Evolutionary conservation across 345 rosid genomes (phyloP).

Genomic region (Acer yangbiense): DNA sequence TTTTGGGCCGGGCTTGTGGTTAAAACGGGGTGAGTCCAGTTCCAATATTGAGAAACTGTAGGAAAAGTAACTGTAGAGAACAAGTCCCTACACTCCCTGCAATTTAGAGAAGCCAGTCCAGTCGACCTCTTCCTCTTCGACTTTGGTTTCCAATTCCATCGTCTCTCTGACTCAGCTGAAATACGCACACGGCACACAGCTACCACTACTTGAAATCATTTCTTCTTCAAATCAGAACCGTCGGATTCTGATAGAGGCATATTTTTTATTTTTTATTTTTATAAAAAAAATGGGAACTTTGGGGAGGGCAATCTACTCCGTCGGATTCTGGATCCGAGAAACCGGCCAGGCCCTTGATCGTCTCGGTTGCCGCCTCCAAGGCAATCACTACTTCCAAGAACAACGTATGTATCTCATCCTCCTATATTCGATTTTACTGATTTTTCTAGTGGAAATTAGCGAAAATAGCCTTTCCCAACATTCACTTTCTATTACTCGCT

Average conservation of each 20-base stretch:
- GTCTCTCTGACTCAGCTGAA: conserved; percentile 4
- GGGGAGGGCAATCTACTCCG: conserved; percentile 75
- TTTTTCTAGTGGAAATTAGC: no score
- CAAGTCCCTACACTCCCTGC: neutral
- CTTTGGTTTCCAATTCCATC: neutral
- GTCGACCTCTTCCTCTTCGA: conserved; percentile 10
- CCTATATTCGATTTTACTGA: neutral
- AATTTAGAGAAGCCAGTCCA: neutral
- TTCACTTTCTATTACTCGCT: neutral
- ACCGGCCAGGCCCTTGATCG: conserved; percentile 97
- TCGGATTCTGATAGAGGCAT: neutral
- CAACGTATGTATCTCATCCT: conserved; percentile 41
- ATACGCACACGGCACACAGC: neutral
- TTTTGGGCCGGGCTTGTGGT: no score
- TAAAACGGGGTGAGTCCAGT: no score
- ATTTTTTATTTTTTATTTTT: neutral
- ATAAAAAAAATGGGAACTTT: conserved; percentile 56
- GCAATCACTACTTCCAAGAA: conserved; percentile 71
- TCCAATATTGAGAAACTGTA: neutral
- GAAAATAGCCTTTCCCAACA: no score
- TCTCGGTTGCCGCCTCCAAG: conserved; percentile 91
- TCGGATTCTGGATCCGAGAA: conserved; percentile 97
- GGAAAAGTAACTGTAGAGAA: conserved; percentile 12
- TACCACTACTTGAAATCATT: neutral
- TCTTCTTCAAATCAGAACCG: neutral